Conservation (phyloP, 2,329 filamentous ascomycete species). For the Curvularia sp. region DNA sequence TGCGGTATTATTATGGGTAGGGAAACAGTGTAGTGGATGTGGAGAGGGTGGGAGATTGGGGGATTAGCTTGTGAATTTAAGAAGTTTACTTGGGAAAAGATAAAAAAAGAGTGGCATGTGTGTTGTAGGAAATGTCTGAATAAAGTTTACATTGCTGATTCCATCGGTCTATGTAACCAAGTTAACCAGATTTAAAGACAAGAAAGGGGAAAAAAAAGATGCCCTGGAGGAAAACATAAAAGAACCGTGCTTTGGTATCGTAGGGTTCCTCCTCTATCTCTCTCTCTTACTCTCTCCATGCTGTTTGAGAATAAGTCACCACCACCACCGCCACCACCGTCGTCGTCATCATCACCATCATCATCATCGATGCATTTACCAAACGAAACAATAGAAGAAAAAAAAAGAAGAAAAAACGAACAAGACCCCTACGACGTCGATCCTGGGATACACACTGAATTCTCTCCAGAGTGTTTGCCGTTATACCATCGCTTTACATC, state of each 20-base stretch:
- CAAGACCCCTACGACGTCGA: constrained; percentile 6
- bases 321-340: background rate
- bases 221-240: constrained; percentile 1
- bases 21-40: too few species aligned
- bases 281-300: background rate
- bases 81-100: too few species aligned
- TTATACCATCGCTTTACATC: constrained; percentile 2
- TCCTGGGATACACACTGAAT: background rate
- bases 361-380: background rate
- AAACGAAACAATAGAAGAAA: background rate
- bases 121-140: too few species aligned
- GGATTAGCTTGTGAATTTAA: too few species aligned
- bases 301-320: background rate
- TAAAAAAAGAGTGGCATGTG: too few species aligned
- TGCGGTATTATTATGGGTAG: too few species aligned
- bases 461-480: background rate
- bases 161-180: constrained; percentile 1
- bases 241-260: constrained; percentile 7
- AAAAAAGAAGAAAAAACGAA: background rate
- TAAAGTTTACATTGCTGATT: constrained; percentile 1
- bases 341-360: background rate
- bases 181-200: background rate
- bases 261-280: background rate
- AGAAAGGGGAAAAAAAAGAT: constrained; percentile 3
- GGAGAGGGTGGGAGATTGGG: too few species aligned